Base-by-base conservation (phyloP, 2,329 filamentous ascomycete genomes). In the Mollisia scopiformis region DNA sequence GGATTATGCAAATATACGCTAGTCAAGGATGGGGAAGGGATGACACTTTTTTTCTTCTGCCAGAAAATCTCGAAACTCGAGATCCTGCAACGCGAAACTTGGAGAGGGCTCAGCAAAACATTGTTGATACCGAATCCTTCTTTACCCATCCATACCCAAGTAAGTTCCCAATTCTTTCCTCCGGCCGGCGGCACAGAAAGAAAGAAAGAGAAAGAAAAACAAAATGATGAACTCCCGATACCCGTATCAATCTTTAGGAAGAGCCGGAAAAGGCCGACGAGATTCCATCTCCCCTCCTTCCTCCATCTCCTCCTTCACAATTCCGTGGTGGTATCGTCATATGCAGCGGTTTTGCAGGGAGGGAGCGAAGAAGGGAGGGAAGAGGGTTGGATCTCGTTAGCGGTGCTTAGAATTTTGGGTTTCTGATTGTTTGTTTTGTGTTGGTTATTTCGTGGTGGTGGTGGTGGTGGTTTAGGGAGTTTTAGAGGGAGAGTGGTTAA, bases 221-320 rank as follows among this genome's bases (percentile, higher is more conserved):
- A 56, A 64, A 59, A 71, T 71, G 69, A 72, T 72, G 70, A 72
- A 58, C 69, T 69, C 66, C 64, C 67, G 67, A 63, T 50, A 68
- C 57, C 63, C 67, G 55, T 50, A 61, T 43, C 63, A 61, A 70
- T 69, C 64, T 68, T 69, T 69, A 72, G 70, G 70, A 72, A 72
- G 70, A 72, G 70, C 70, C 70, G 70, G 63, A 66, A 64, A 59
- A 71, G 68, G 70, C 68, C 55, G 63, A 55, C 65, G 52, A 53
- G 58, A n/a, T n/a, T n/a, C n/a, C n/a, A n/a, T n/a, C n/a, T n/a
- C n/a, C n/a, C n/a, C n/a, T n/a, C n/a, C n/a, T n/a, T n/a, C n/a
- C n/a, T n/a, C n/a, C n/a, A n/a, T n/a, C n/a, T n/a, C n/a, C n/a
- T n/a, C n/a, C n/a, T n/a, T n/a, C n/a, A n/a, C n/a, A n/a, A n/a